Percentiles rank a stretch among this genome's conserved stretches.
Evolutionary conservation across 2,329 filamentous ascomycete genomes (phyloP).

Genomic region (Colletotrichum destructivum): DNA sequence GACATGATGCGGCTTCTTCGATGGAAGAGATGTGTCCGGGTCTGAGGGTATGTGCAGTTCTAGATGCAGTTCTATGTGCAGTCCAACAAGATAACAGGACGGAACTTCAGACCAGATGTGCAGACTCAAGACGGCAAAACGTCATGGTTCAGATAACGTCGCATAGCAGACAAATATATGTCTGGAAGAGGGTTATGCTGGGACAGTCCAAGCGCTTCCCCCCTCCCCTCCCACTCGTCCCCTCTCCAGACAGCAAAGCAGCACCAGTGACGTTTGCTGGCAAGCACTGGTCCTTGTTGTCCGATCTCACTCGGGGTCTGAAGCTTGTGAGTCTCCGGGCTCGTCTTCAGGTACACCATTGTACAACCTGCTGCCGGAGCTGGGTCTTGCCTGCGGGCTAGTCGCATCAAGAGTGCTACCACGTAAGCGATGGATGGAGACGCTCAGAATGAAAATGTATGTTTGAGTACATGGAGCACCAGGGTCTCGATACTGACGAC

Average conservation of each 20-base stretch:
- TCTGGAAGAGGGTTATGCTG: not conserved
- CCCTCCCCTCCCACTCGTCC: too few species aligned
- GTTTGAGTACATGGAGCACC: not conserved
- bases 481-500: not conserved
- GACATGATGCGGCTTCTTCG: conserved; percentile 20
- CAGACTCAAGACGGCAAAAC: not conserved
- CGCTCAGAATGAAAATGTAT: not conserved
- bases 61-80: too few species aligned
- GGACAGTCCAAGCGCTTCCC: conserved; percentile 7
- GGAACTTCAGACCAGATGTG: not conserved
- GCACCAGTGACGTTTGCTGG: too few species aligned
- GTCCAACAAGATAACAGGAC: not conserved
- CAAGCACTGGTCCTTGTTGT: conserved; percentile 7
- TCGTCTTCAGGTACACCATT: not conserved
- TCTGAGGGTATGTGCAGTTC: too few species aligned
- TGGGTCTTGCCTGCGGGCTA: not conserved
- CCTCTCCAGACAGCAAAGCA: conserved; percentile 4
- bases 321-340: not conserved
- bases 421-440: not conserved
- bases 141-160: not conserved
- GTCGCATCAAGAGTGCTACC: not conserved
- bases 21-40: not conserved
- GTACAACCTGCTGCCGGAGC: not conserved
- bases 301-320: not conserved
- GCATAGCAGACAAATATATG: not conserved